phyloP scores from a whole-genome alignment of 208 protist species.

The Crithidia acanthocephali region DNA sequence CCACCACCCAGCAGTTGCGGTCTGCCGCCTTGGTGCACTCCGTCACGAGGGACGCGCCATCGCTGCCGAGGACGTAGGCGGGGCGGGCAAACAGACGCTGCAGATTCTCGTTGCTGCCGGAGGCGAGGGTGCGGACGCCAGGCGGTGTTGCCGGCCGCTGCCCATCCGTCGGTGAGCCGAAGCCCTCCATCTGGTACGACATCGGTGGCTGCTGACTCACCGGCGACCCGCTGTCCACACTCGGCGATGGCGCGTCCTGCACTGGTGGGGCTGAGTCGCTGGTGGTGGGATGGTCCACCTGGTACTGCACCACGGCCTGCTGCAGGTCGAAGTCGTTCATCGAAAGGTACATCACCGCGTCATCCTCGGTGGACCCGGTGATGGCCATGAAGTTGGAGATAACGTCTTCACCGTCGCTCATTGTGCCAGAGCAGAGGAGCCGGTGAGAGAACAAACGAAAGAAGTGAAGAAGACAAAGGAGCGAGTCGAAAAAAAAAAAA shows the following conservation, averaged over 20 bases:
- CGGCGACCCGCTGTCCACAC: constrained; percentile 31
- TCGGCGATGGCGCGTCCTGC: constrained; percentile 18
- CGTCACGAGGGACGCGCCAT: constrained; percentile 30
- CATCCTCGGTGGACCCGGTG: constrained; percentile 51
- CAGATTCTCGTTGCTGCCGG: constrained; percentile 24
- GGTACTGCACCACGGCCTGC: constrained; percentile 46
- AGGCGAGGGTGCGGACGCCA: constrained; percentile 21
- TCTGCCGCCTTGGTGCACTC: constrained; percentile 49
- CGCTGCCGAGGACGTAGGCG: constrained; percentile 47
- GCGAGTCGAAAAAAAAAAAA: background rate
- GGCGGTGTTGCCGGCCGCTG: constrained; percentile 27
- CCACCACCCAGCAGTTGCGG: constrained; percentile 67
- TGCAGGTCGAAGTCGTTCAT: constrained; percentile 62
- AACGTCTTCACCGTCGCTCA: constrained; percentile 52
- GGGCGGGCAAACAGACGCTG: constrained; percentile 49
- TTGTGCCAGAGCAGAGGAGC: background rate
- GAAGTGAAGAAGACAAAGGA: background rate
- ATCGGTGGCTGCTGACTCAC: constrained; percentile 29
- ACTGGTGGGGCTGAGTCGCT: background rate
- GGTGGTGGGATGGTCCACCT: constrained; percentile 12
- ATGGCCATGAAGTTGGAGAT: constrained; percentile 80
- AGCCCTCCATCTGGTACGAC: constrained; percentile 21
- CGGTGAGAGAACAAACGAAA: background rate
- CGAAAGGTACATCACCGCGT: constrained; percentile 65
- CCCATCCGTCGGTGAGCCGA: constrained; percentile 8